phyloP scores from a whole-genome alignment of 1,139 yeast genomes.

The Yamadazyma kanchanaburiensis region DNA sequence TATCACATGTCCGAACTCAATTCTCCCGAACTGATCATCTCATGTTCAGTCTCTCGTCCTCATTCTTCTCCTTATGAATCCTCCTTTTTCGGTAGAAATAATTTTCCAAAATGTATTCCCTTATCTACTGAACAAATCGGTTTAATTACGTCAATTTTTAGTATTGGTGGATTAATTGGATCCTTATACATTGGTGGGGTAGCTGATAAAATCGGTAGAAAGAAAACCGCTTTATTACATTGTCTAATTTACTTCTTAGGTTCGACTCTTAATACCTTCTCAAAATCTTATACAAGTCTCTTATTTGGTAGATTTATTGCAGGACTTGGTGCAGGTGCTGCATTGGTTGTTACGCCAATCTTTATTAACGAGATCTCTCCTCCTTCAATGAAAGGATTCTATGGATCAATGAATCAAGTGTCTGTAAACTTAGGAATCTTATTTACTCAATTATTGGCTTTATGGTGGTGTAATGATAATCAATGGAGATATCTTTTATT shows the following conservation, averaged over 20 bases:
- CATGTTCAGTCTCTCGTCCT: constrained; percentile 33
- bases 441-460: constrained; percentile 70
- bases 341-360: constrained; percentile 81
- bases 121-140: constrained; percentile 69
- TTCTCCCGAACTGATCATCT: constrained; percentile 40
- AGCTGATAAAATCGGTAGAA: constrained; percentile 71
- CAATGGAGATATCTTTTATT: constrained; percentile 72
- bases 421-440: constrained; percentile 82
- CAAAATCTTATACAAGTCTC: constrained; percentile 43
- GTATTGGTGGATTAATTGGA: constrained; percentile 83
- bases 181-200: constrained; percentile 68
- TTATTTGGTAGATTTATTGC: constrained; percentile 70
- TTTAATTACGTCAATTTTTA: constrained; percentile 75
- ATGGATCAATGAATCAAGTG: constrained; percentile 88
- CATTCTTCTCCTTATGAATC: constrained; percentile 27
- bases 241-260: constrained; percentile 62
- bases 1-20: constrained; percentile 51
- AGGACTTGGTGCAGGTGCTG: constrained; percentile 86
- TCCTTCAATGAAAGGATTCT: constrained; percentile 57
- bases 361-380: constrained; percentile 83
- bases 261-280: constrained; percentile 55
- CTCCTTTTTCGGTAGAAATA: constrained; percentile 38
- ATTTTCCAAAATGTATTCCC: constrained; percentile 48
- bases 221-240: constrained; percentile 53
- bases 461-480: constrained; percentile 58